phyloP scores from a whole-genome alignment of 441 rosid genomes.

The Capsella rubella region DNA sequence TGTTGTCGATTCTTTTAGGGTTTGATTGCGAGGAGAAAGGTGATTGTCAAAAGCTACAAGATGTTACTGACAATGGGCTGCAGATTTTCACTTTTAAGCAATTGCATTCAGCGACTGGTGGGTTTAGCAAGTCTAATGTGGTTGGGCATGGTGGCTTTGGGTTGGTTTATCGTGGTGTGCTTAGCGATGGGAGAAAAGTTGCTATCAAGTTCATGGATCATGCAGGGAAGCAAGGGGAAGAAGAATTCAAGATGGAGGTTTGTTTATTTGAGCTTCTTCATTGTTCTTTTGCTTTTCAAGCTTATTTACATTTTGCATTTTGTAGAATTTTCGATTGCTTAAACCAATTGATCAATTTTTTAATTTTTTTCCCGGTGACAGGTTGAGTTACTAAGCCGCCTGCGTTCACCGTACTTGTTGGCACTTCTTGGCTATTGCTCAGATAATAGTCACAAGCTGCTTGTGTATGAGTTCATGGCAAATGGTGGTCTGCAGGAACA shows the following conservation, averaged over 20 bases:
- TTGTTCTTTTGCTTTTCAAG: slow-evolving; percentile 8
- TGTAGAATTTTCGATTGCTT: slow-evolving; percentile 9
- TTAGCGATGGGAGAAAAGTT: slow-evolving; percentile 80
- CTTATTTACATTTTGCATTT: not conserved
- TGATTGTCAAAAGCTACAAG: slow-evolving; percentile 44
- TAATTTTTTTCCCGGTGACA: slow-evolving; percentile 36
- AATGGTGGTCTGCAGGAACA: slow-evolving; percentile 79
- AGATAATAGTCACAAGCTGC: slow-evolving; percentile 64
- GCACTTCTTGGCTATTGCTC: slow-evolving; percentile 93
- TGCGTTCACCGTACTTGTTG: slow-evolving; percentile 78
- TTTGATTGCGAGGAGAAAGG: slow-evolving; percentile 58
- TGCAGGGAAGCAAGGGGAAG: slow-evolving; percentile 91
- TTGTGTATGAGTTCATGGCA: slow-evolving; percentile 79
- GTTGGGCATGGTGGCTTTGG: slow-evolving; percentile 98
- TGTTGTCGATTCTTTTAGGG: slow-evolving; percentile 44
- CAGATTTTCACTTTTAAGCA: slow-evolving; percentile 85
- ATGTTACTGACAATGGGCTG: slow-evolving; percentile 60
- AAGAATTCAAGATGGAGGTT: slow-evolving; percentile 93
- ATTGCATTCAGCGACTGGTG: slow-evolving; percentile 83
- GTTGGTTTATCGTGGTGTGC: slow-evolving; percentile 83
- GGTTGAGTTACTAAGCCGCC: slow-evolving; percentile 82
- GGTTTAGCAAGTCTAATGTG: slow-evolving; percentile 89
- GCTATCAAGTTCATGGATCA: slow-evolving; percentile 92
- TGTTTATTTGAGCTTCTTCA: not conserved
- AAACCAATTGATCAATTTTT: slow-evolving; percentile 20